Conservation (phyloP, 805 yeast species). For the Vanderwaltozyma verrucispora region DNA sequence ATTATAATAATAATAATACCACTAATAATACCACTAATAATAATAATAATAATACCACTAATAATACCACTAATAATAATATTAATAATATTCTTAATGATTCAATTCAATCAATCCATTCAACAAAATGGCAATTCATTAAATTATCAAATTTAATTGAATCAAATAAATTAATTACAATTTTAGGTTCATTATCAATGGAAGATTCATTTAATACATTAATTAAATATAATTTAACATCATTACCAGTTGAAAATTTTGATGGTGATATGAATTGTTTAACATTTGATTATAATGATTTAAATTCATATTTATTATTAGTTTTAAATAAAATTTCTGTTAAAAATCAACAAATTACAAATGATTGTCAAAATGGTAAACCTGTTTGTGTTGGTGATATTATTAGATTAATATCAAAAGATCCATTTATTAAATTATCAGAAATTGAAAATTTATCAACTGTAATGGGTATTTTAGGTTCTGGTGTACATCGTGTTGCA, state of each 20-base stretch:
- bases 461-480: constrained; percentile 82
- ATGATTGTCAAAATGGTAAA: constrained; percentile 71
- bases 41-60: background rate
- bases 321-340: constrained; percentile 63
- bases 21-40: background rate
- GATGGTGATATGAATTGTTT: constrained; percentile 55
- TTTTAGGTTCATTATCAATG: constrained; percentile 58
- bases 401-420: constrained; percentile 72
- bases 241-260: constrained; percentile 63
- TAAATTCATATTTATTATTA: constrained; percentile 74
- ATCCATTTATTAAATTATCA: constrained; percentile 71
- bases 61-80: background rate
- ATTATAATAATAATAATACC: background rate
- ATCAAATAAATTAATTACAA: constrained; percentile 60
- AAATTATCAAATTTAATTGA: constrained; percentile 66
- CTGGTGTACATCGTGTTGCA: constrained; percentile 91
- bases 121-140: constrained; percentile 57
- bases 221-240: constrained; percentile 62
- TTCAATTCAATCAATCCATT: constrained; percentile 12
- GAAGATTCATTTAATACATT: constrained; percentile 82
- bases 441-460: constrained; percentile 57
- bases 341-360: constrained; percentile 24
- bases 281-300: constrained; percentile 86
- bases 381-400: constrained; percentile 89
- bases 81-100: background rate